These are phyloP conservation scores for Xylariaceae sp. DNA, from an alignment of 2,329 filamentous ascomycete genomes.

Conservation along the genomic window DNA sequence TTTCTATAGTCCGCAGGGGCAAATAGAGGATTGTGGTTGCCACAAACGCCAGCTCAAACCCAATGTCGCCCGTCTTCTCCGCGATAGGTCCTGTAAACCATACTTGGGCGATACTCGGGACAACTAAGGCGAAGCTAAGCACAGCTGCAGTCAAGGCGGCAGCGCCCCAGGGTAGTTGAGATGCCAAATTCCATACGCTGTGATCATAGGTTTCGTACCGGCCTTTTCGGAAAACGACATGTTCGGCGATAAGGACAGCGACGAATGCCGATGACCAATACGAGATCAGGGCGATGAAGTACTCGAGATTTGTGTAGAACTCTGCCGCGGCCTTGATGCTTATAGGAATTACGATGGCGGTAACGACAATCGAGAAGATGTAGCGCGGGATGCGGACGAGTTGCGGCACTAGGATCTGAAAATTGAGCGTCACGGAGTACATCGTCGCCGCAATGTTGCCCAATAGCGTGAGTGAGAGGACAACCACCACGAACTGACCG, in stretches of 20 bases:
- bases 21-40: slow-evolving; percentile 51
- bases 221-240: slow-evolving; percentile 46
- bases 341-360: slow-evolving; percentile 65
- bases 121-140: slow-evolving; percentile 53
- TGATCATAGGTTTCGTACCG: slow-evolving; percentile 45
- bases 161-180: slow-evolving; percentile 47
- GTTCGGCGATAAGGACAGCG: slow-evolving; percentile 53
- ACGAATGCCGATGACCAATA: slow-evolving; percentile 65
- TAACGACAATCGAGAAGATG: slow-evolving; percentile 63
- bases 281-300: slow-evolving; percentile 62
- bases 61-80: slow-evolving; percentile 66
- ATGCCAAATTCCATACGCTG: slow-evolving; percentile 46
- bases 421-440: slow-evolving; percentile 69
- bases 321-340: slow-evolving; percentile 60
- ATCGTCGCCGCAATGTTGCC: slow-evolving; percentile 66
- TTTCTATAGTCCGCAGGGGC: slow-evolving; percentile 49
- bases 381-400: slow-evolving; percentile 64
- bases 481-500: slow-evolving; percentile 65
- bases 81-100: slow-evolving; percentile 70
- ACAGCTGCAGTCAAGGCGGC: slow-evolving; percentile 47
- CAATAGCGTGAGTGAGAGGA: slow-evolving; percentile 63
- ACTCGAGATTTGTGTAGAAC: slow-evolving; percentile 64
- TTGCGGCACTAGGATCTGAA: slow-evolving; percentile 65
- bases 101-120: slow-evolving; percentile 66
- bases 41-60: slow-evolving; percentile 68